Conservation (phyloP, 1,284 basidiomycete genomes). For the Inonotus obliquus region DNA sequence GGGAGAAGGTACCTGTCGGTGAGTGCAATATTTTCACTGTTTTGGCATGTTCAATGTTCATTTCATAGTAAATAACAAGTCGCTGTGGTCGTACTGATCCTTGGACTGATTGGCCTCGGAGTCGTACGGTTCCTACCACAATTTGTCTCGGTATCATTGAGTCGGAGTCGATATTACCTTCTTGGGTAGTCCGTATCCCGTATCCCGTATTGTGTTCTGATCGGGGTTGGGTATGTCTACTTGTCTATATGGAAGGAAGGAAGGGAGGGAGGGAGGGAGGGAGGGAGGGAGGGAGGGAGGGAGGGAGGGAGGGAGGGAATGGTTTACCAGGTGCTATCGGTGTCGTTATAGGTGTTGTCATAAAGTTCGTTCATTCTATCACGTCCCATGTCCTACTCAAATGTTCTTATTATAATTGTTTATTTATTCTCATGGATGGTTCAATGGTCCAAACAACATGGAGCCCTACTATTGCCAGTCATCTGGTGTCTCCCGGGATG, state of each 20-base stretch:
- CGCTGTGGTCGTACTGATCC: conserved; percentile 27
- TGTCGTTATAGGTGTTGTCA: too few relatives aligned
- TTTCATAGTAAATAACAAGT: conserved; percentile 27
- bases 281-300: too few relatives aligned
- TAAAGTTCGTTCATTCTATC: too few relatives aligned
- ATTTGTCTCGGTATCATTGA: conserved; percentile 29
- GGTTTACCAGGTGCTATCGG: too few relatives aligned
- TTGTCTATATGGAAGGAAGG: too few relatives aligned
- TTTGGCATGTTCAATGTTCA: background rate
- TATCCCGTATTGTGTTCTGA: too few relatives aligned
- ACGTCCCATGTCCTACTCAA: too few relatives aligned
- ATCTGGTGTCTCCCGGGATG: conserved; percentile 53
- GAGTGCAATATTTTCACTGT: conserved; percentile 24
- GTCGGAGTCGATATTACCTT: conserved; percentile 35
- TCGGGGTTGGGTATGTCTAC: too few relatives aligned
- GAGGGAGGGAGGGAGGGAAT: too few relatives aligned
- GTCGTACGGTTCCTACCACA: conserved; percentile 34
- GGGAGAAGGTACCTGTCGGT: conserved; percentile 61
- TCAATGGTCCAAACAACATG: conserved; percentile 53
- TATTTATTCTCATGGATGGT: conserved; percentile 91
- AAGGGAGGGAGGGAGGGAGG: too few relatives aligned
- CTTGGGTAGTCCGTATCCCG: too few relatives aligned
- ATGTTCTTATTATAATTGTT: too few relatives aligned
- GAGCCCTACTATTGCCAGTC: conserved; percentile 26
- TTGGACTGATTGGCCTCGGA: conserved; percentile 29